Percentiles rank a stretch among this genome's conserved stretches.
Evolutionary conservation across 2,329 filamentous ascomycete genomes (phyloP).

Genomic region (Cercospora berteroae): DNA sequence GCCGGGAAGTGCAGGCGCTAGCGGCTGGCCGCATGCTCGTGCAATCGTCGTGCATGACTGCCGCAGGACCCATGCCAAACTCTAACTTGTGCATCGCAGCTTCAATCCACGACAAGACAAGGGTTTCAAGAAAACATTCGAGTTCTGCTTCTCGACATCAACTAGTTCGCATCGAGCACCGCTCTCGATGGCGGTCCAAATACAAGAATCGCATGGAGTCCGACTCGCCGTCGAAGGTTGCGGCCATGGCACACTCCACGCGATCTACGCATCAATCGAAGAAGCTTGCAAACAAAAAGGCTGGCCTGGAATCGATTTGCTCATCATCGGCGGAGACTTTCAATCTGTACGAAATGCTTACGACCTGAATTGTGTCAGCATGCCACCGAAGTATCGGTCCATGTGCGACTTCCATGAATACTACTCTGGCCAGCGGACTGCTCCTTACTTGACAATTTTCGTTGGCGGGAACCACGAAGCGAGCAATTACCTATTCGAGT

Average conservation of each 20-base stretch:
- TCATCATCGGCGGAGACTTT: conserved; percentile 96
- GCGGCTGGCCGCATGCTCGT: conserved; percentile 10
- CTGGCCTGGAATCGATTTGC: conserved; percentile 79
- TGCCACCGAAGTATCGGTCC: conserved; percentile 80
- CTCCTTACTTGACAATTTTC: conserved; percentile 89
- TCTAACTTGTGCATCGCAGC: background rate
- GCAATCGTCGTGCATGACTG: background rate
- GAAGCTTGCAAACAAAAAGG: conserved; percentile 66
- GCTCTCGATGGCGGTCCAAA: conserved; percentile 1
- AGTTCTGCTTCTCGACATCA: background rate
- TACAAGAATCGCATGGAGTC: conserved; percentile 40
- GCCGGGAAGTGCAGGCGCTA: conserved; percentile 2
- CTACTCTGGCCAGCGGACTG: conserved; percentile 73
- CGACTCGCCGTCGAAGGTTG: conserved; percentile 85
- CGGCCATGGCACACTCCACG: conserved; percentile 86
- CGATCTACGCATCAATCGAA: conserved; percentile 79
- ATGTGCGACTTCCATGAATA: conserved; percentile 94
- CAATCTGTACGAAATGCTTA: conserved; percentile 86
- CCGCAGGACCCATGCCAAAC: background rate
- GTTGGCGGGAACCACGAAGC: conserved; percentile 96
- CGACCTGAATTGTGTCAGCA: conserved; percentile 85
- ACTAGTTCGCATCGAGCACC: background rate
- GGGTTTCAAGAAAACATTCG: background rate
- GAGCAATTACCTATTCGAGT: conserved; percentile 81
- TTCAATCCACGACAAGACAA: background rate